Evolutionary conservation across 1,284 basidiomycete species (phyloP), one percentile per base, ranked within the genome.

Genomic region (Marasmius sp.): DNA sequence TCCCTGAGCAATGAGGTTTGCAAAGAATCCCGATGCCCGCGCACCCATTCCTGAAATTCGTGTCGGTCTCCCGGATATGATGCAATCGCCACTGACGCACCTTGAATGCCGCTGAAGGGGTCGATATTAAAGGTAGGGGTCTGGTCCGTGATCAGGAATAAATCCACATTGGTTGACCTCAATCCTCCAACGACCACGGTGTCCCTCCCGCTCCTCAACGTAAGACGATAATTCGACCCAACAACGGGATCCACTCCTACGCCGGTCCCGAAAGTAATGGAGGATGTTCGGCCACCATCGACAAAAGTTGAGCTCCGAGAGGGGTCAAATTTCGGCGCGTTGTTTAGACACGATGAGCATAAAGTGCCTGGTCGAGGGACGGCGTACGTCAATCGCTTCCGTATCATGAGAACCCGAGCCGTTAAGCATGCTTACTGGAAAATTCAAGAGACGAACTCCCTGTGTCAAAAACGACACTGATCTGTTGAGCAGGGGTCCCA

Each of bases 211-310:
- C 53, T 54, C 3, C 58, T 43, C 2, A 68, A 18, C 9, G 34
- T 53, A 27, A 67, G 51, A 27, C 55, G 18, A 50, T 60, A 63
- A 50, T 68, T 63, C 27, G 58, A 38, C 7, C 60, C 61, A 14
- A 83, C 72, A 9, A 85, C 82, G 9, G 85, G 84, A 65, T 84
- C 81, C 5, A 86, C 83, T 34, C 83, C 82, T 45, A 83, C 82
- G 18, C 84, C 84, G 1, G 84, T 85, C 11, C 75, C 74, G 67
- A 87, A 85, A 10, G 76, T 78, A 58, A 84, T 79, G 18, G 74
- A 75, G 47, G 66, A 71, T 1, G 73, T 76, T 20, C 71, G 69
- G 47, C 77, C 76, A 7, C 74, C 75, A 65, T 81, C 78, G 18
- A 80, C 72, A 63, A 81, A 86, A 0, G 84, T 85, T 8, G 80